phyloP scores from a whole-genome alignment of 441 rosid genomes.

The Pelargonium australe region DNA sequence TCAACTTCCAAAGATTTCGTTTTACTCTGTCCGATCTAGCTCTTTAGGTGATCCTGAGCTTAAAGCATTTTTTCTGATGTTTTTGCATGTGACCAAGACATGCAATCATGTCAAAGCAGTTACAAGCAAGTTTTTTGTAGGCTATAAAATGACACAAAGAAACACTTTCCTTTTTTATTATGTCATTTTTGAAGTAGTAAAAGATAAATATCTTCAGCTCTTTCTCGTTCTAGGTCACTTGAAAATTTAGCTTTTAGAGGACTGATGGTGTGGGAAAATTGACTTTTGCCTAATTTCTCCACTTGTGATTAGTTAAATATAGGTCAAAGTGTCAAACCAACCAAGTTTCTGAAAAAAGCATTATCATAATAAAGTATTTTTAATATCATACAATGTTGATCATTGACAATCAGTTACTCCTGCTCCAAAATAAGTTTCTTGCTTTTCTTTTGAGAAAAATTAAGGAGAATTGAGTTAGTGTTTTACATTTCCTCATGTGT shows the following conservation, averaged over 20 bases:
- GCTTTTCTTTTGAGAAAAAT: too few relatives aligned
- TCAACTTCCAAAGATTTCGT: neutral
- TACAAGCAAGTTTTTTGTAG: neutral
- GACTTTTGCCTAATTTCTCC: slow-evolving; percentile 39
- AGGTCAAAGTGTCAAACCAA: neutral
- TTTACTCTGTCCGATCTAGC: neutral
- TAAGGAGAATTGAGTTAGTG: too few relatives aligned
- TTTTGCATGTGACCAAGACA: neutral
- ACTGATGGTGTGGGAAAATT: slow-evolving; percentile 23
- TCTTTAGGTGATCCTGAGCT: slow-evolving; percentile 4
- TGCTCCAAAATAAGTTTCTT: too few relatives aligned
- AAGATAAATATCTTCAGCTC: too few relatives aligned
- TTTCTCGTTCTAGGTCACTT: neutral
- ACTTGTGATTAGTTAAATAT: slow-evolving; percentile 20
- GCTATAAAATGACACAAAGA: neutral
- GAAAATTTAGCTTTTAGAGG: slow-evolving; percentile 9
- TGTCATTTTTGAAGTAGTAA: neutral
- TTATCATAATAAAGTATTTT: slow-evolving; percentile 10
- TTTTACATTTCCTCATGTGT: too few relatives aligned
- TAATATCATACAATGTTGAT: neutral
- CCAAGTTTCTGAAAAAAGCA: slow-evolving; percentile 4
- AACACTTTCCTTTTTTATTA: neutral
- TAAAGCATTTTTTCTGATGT: neutral
- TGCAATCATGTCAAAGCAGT: neutral
- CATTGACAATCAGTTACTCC: too few relatives aligned